A percentile compares a stretch with the other conserved stretches of the same genome.
These are phyloP conservation scores for Escovopsis sp. DNA, from an alignment of 2,329 filamentous ascomycete species.

Conservation along the genomic window DNA sequence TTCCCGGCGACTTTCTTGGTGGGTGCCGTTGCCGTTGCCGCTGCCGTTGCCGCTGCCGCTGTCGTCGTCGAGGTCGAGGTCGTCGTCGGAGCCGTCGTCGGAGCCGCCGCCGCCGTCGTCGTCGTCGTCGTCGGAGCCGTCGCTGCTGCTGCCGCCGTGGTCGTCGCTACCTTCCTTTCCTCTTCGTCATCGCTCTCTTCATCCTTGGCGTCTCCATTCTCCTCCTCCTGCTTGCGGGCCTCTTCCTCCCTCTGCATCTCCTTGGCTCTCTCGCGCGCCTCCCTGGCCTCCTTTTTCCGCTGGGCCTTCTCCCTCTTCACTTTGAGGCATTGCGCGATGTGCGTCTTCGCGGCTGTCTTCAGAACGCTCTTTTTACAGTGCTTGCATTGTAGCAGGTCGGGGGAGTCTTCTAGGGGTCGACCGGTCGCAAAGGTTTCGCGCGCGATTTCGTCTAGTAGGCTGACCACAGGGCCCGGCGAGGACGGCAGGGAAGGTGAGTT, in stretches of 20 bases:
- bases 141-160: too few relatives aligned
- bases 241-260: constrained; percentile 45
- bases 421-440: constrained; percentile 70
- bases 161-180: constrained; percentile 26
- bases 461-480: constrained; percentile 42
- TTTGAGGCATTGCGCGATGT: constrained; percentile 71
- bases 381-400: constrained; percentile 75
- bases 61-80: too few relatives aligned
- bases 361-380: constrained; percentile 85
- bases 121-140: too few relatives aligned
- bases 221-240: constrained; percentile 33
- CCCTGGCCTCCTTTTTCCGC: constrained; percentile 59
- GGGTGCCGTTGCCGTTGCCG: too few relatives aligned
- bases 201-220: constrained; percentile 31
- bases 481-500: constrained; percentile 26
- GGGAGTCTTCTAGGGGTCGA: constrained; percentile 62
- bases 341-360: constrained; percentile 56
- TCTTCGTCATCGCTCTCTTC: constrained; percentile 33
- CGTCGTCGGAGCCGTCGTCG: too few relatives aligned
- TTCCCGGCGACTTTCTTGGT: constrained; percentile 52
- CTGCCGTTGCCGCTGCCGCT: too few relatives aligned
- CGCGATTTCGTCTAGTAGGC: constrained; percentile 58
- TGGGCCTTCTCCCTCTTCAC: constrained; percentile 72
- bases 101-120: too few relatives aligned
- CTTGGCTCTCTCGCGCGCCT: constrained; percentile 51